Percentiles rank a stretch among this genome's conserved stretches.
Conservation (phyloP, 2,329 filamentous ascomycete genomes). For the Cladosporium sphaerospermum region DNA sequence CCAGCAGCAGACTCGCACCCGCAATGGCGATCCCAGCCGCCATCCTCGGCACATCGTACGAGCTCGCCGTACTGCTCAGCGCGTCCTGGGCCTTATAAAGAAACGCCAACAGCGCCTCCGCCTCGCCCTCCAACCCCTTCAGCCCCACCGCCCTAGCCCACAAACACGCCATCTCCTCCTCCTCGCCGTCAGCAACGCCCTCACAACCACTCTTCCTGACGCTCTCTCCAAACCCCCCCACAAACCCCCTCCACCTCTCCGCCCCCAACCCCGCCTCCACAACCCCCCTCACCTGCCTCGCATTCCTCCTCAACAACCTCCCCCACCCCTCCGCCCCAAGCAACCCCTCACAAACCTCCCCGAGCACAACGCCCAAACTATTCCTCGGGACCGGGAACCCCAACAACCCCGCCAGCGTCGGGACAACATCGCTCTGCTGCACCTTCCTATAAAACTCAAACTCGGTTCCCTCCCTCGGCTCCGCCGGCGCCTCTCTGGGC, state of each 20-base stretch:
- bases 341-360: conserved; percentile 48
- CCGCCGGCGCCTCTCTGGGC: conserved; percentile 45
- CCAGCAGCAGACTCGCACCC: conserved; percentile 36
- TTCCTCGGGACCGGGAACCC: conserved; percentile 86
- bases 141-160: conserved; percentile 17
- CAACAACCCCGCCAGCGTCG: conserved; percentile 78
- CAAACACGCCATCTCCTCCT: conserved; percentile 20
- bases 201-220: background rate
- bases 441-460: conserved; percentile 79
- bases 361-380: conserved; percentile 57
- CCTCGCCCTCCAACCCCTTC: conserved; percentile 9
- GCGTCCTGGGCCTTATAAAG: conserved; percentile 65
- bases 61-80: conserved; percentile 86
- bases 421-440: conserved; percentile 92
- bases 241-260: conserved; percentile 8
- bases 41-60: conserved; percentile 71
- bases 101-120: conserved; percentile 43
- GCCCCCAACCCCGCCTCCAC: conserved; percentile 63
- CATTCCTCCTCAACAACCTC: conserved; percentile 47
- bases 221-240: background rate
- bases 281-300: conserved; percentile 70
- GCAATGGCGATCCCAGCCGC: conserved; percentile 40
- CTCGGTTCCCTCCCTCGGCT: conserved; percentile 51
- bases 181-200: conserved; percentile 13
- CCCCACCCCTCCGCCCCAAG: conserved; percentile 34